A percentile compares a stretch with the other conserved stretches of the same genome.
Conservation (phyloP, 1,284 basidiomycete genomes). For the Spongiforma sp. region DNA sequence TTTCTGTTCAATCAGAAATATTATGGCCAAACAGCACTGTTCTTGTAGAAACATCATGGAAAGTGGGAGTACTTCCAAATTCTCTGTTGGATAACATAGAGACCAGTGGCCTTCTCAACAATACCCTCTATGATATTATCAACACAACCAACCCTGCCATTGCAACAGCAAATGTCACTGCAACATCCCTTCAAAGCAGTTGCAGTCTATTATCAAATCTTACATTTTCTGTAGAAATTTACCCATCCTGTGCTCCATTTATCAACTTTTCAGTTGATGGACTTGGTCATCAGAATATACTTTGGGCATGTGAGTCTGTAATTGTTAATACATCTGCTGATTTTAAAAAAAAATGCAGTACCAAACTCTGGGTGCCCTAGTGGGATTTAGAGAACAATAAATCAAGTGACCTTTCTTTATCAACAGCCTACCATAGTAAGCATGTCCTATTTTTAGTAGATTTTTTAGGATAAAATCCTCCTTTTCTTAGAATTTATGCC, state of each 20-base stretch:
- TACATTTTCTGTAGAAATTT: neutral
- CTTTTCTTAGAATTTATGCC: neutral
- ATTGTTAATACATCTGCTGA: neutral
- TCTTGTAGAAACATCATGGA: neutral
- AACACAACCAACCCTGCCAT: neutral
- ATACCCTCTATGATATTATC: conserved; percentile 5
- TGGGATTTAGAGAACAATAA: too few species aligned
- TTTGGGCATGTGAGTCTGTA: neutral
- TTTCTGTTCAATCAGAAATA: neutral
- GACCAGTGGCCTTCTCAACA: conserved; percentile 6
- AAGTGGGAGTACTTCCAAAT: neutral
- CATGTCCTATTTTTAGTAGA: neutral
- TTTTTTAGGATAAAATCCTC: neutral
- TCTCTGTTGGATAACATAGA: neutral
- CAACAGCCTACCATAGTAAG: neutral
- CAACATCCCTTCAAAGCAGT: neutral
- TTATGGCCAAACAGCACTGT: neutral
- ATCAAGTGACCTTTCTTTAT: neutral
- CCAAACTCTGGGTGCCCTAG: too few species aligned
- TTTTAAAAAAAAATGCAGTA: too few species aligned
- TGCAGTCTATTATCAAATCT: neutral
- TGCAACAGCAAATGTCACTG: neutral
- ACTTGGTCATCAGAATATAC: neutral
- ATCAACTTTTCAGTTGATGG: neutral
- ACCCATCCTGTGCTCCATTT: neutral